Conservation (phyloP, 75 land plant genomes). For the Cunninghamia lanceolata region DNA sequence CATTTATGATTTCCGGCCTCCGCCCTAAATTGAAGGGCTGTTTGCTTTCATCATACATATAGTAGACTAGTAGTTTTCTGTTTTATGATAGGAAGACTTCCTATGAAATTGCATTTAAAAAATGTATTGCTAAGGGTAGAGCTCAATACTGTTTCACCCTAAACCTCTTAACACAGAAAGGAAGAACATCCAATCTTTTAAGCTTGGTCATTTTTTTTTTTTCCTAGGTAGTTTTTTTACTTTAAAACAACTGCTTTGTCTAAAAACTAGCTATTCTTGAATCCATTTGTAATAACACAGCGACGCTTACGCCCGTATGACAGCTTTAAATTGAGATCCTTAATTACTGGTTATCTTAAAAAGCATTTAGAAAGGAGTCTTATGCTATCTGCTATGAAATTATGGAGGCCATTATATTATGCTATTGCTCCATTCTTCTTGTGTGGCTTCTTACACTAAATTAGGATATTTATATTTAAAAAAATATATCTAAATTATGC, state of each 20-base stretch:
- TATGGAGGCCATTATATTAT: background rate
- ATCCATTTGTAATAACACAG: background rate
- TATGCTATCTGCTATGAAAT: background rate
- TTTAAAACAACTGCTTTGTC: too few species aligned
- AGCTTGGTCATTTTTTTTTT: too few species aligned
- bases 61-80: background rate
- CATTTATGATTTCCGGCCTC: background rate
- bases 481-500: too few species aligned
- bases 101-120: background rate
- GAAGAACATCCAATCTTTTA: too few species aligned
- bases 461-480: too few species aligned
- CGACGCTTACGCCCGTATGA: background rate
- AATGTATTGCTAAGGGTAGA: background rate
- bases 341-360: background rate
- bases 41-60: background rate
- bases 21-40: background rate
- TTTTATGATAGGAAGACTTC: background rate
- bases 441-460: background rate
- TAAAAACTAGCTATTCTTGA: background rate
- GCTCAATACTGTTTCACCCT: too few species aligned
- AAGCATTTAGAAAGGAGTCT: background rate
- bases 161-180: too few species aligned
- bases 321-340: background rate
- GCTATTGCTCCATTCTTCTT: background rate
- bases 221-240: too few species aligned